These are phyloP conservation scores for Apiospora kogelbergensis DNA, from an alignment of 2,329 filamentous ascomycete genomes.

Conservation along the genomic window DNA sequence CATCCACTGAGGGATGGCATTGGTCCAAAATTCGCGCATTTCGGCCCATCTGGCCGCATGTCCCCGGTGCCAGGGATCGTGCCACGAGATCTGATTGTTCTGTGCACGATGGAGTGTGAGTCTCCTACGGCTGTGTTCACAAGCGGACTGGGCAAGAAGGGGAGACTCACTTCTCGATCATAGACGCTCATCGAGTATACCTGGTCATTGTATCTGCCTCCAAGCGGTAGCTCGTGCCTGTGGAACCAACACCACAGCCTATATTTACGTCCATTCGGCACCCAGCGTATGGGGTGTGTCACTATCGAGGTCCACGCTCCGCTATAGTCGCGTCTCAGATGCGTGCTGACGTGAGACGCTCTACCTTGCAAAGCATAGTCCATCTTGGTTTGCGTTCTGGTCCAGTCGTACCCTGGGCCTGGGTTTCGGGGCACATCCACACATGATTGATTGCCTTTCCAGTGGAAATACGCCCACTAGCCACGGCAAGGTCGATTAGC, in stretches of 20 bases:
- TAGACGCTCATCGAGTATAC: not conserved
- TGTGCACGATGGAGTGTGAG: not conserved
- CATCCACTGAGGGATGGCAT: no score
- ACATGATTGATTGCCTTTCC: not conserved
- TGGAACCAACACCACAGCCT: not conserved
- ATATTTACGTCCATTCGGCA: not conserved
- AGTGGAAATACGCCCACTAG: not conserved
- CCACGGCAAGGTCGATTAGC: not conserved
- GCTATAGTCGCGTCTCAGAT: not conserved
- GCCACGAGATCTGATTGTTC: not conserved
- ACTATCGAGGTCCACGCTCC: not conserved
- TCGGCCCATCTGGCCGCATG: not conserved
- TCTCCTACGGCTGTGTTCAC: not conserved
- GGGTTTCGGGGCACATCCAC: not conserved
- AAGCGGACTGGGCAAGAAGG: not conserved
- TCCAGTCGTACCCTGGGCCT: not conserved
- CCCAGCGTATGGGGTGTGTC: not conserved
- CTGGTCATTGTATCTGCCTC: not conserved
- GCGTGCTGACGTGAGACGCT: accelerated
- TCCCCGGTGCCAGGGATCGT: not conserved
- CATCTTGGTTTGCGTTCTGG: not conserved
- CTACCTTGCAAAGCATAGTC: accelerated
- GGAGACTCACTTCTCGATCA: not conserved
- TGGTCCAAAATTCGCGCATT: not conserved
- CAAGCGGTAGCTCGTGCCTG: not conserved